Conservation (phyloP, 371 early-diverging fungal species). For the Mortierella sp. region DNA sequence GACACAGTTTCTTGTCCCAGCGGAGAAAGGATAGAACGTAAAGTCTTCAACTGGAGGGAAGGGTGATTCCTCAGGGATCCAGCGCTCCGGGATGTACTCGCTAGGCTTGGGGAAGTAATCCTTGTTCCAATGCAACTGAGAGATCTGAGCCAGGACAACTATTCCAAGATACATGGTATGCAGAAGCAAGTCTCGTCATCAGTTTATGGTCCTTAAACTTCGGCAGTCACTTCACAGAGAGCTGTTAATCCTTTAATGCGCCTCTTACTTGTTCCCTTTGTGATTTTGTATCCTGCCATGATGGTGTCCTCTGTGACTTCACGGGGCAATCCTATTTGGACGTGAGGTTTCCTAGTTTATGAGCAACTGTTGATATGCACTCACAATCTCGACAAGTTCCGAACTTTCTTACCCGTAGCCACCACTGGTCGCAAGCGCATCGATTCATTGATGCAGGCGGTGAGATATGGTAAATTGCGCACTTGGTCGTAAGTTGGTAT, state of each 20-base stretch:
- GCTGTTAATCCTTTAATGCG: no score
- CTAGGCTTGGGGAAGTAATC: slow-evolving; percentile 30
- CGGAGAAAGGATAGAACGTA: slow-evolving; percentile 47
- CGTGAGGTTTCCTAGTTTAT: not conserved
- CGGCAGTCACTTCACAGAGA: no score
- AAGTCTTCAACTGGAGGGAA: slow-evolving; percentile 38
- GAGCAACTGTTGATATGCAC: not conserved
- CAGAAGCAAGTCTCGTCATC: no score
- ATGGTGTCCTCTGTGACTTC: slow-evolving; percentile 23
- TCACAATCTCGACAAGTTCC: not conserved
- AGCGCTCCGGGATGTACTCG: slow-evolving; percentile 31
- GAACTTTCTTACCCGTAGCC: slow-evolving; percentile 32
- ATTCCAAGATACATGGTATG: not conserved
- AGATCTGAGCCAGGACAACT: slow-evolving; percentile 31
- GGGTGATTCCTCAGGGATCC: slow-evolving; percentile 31
- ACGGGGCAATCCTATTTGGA: slow-evolving; percentile 25
- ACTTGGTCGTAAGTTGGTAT: slow-evolving; percentile 38
- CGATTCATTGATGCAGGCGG: slow-evolving; percentile 39
- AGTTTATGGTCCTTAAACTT: no score
- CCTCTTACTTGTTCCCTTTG: slow-evolving; percentile 42
- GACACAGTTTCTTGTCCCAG: slow-evolving; percentile 52
- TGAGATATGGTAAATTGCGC: slow-evolving; percentile 30
- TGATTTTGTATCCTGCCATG: slow-evolving; percentile 22
- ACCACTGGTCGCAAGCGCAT: slow-evolving; percentile 46
- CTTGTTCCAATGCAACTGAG: slow-evolving; percentile 17